Evolutionary conservation across 805 yeast species (phyloP), one percentile per base, ranked within the genome.

Genomic region (Yarrowia sp.): DNA sequence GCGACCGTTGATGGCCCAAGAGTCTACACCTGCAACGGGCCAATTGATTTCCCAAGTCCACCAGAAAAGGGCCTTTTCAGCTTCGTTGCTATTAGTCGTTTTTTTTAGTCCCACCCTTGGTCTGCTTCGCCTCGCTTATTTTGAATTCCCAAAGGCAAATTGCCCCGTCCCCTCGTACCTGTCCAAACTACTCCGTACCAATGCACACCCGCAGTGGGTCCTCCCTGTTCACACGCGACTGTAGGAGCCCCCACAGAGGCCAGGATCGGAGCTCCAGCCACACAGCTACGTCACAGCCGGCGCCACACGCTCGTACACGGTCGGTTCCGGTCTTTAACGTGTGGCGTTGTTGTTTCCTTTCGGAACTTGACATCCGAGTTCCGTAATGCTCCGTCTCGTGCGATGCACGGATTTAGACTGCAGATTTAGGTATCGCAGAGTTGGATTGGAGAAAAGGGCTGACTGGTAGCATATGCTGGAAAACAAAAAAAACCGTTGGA

Each of bases 391-490:
- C 61, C 61, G 61, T 34, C 39, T 55, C 61, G 61, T 55, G 46
- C 24, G 61, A 55, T 55, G 61, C 61, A 55, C 43, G 61, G 46
- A 36, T 39, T 53, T 55, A 55, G 61, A 55, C 61, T 55, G 61
- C 61, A 55, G 61, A 55, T 9, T 55, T 55, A 55, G 46, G 38
- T 52, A 20, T 52, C 19, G 43, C 17, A 52, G 43, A 52, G 43
- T 52, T 52, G 58, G 40, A 7, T 17, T n/a, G 42, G 19, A 2
- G 17, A 24, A 7, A 6, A 55, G 24, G 19, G 19, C 13, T 2
- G 34, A 15, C 9, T 7, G 36, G 7, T 12, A 9, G 43, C 43
- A 38, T 39, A 34, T 10, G 24, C 13, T 33, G 42, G 19, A 19
- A 52, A 33, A 36, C 15, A 2, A n/a, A 13, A 10, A 52, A 52